phyloP scores from a whole-genome alignment of 768 basidiomycete species.

The Cystobasidiopsis lactophilus region DNA sequence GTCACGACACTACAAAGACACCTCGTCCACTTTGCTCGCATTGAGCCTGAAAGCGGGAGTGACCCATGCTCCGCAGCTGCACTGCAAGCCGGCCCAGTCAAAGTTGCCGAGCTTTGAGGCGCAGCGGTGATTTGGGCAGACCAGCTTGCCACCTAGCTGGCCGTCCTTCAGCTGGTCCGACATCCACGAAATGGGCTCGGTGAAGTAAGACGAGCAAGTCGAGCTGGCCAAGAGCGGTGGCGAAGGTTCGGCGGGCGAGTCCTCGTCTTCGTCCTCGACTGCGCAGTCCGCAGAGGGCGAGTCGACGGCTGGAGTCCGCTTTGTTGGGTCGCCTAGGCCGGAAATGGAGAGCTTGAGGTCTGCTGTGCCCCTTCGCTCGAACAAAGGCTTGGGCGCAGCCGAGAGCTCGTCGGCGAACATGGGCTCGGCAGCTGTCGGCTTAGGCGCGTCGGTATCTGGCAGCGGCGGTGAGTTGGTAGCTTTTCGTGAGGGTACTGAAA shows the following conservation, averaged over 20 bases:
- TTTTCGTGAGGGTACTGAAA: neutral
- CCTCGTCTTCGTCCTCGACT: slow-evolving; percentile 6
- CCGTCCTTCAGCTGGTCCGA: slow-evolving; percentile 54
- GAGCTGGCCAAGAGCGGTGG: slow-evolving; percentile 17
- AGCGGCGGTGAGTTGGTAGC: too few relatives aligned
- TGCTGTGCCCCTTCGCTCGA: too few relatives aligned
- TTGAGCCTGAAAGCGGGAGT: slow-evolving; percentile 16
- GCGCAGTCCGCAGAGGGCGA: neutral
- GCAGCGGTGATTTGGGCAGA: slow-evolving; percentile 81
- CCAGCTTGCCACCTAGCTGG: slow-evolving; percentile 61
- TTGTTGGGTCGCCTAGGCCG: too few relatives aligned
- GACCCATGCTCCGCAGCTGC: slow-evolving; percentile 19
- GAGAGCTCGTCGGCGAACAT: too few relatives aligned
- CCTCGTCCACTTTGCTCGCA: slow-evolving; percentile 14
- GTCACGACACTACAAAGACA: neutral
- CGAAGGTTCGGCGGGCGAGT: neutral
- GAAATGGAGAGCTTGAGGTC: too few relatives aligned
- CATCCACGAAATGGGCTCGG: slow-evolving; percentile 97
- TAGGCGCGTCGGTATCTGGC: neutral
- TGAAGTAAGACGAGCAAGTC: slow-evolving; percentile 78
- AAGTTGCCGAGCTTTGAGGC: slow-evolving; percentile 78
- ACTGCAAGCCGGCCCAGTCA: slow-evolving; percentile 62
- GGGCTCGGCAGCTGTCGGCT: neutral
- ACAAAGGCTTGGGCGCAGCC: too few relatives aligned
- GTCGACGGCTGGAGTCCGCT: too few relatives aligned